Base-by-base conservation (phyloP, 352 stramenopile genomes). In the Phytophthora constricta region DNA sequence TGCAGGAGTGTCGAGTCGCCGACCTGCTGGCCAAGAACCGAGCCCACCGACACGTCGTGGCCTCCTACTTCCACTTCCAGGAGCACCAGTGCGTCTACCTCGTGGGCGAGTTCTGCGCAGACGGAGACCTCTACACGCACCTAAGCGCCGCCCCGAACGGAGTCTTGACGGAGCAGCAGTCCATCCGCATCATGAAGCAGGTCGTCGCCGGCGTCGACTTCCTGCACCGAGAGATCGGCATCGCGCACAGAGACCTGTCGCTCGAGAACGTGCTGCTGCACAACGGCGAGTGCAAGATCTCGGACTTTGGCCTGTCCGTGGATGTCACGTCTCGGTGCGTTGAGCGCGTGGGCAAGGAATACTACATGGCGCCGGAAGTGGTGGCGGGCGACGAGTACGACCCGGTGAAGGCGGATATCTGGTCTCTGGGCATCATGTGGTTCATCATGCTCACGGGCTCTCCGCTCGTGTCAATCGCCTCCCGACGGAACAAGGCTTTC, bases 21-120 rank as follows among this genome's bases (percentile, higher is more conserved):
- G 11, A 16, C 3, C 16, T 46, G 5, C 26, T 66, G 3, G 41
- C 56, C 4, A 45, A 20, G 1, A 19, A 4, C 3, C 55, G 37
- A 1, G 25, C 11, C 19, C 62, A 76, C 22, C 26, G 17, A 4
- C 65, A 68, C 28, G 39, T 77, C 28, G 54, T 74, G 10, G 23
- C 45, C 3, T 17, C 56, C 5, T 51, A 56, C 23, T 31, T 60
- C n/a, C 7, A 23, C 0, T 67, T 68, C 26, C 34, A 62, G 25
- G 58, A 71, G 19, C 22, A 69, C 23, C 27, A 48, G 17, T 19
- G 31, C 0, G 19, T 74, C 13, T 60, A 65, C 46, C 20, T 83
- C 14, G 67, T 86, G 22, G 72, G 72, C 26, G 74, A 86, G 34
- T 83, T 71, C 56, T 83, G 74, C 39, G 20, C 26, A 0, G 65